Evolutionary conservation across 306 rosid genomes (phyloP).

Genomic region (Pyrus pyrifolia): DNA sequence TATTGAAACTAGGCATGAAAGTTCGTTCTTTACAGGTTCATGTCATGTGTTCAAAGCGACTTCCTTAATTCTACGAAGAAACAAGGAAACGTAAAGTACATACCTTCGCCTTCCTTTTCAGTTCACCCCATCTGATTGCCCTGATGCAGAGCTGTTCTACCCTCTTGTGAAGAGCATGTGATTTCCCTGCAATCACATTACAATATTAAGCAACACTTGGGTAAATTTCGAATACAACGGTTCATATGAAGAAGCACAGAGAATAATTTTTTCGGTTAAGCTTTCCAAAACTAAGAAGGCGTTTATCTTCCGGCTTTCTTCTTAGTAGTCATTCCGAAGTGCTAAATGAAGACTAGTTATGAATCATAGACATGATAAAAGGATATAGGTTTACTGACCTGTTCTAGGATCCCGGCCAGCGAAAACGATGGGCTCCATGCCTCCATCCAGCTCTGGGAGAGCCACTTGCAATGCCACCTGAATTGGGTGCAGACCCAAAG

Average conservation of each 20-base stretch:
- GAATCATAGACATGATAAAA: neutral
- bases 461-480: constrained; percentile 99
- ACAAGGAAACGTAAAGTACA: neutral
- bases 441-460: constrained; percentile 97
- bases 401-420: constrained; percentile 96
- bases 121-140: constrained; percentile 54
- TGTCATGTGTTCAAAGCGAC: neutral
- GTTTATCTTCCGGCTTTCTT: neutral
- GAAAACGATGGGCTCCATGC: constrained; percentile 96
- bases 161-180: constrained; percentile 65
- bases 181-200: constrained; percentile 41
- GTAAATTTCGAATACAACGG: neutral
- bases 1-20: neutral
- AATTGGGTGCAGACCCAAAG: constrained; percentile 92
- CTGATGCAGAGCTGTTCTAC: constrained; percentile 57
- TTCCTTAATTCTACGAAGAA: neutral
- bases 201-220: neutral
- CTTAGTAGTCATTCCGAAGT: neutral
- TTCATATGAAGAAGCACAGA: neutral
- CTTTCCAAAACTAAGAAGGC: neutral
- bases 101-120: constrained; percentile 51
- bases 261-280: neutral
- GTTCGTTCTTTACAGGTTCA: neutral
- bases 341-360: neutral
- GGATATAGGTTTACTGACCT: constrained; percentile 29